Conservation (phyloP, 1,284 basidiomycete genomes). For the Rhodofomes roseus region DNA sequence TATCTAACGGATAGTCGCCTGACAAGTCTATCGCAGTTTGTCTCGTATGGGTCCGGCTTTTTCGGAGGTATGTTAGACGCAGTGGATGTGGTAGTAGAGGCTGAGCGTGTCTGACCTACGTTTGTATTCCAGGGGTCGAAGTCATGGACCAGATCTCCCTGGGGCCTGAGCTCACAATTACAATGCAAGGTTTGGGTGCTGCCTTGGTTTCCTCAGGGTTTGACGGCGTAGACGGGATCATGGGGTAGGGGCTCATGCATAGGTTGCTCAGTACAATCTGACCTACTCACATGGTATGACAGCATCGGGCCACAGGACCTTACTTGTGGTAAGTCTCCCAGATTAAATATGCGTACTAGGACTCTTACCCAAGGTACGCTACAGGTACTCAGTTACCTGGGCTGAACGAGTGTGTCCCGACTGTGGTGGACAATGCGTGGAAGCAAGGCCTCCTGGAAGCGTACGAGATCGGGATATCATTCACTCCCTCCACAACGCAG, state of each 20-base stretch:
- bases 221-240: conserved; percentile 44
- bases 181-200: conserved; percentile 47
- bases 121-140: conserved; percentile 16
- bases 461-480: conserved; percentile 44
- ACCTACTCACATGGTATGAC: neutral
- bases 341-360: neutral
- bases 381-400: conserved; percentile 30
- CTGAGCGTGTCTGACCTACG: conserved; percentile 32
- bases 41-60: conserved; percentile 37
- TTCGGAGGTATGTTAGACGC: conserved; percentile 40
- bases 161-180: conserved; percentile 35
- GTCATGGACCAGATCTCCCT: conserved; percentile 23
- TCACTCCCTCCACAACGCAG: conserved; percentile 33
- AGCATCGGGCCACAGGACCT: conserved; percentile 47
- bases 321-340: conserved; percentile 26
- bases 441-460: conserved; percentile 16
- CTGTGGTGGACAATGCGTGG: conserved; percentile 45
- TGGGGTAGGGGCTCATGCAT: conserved; percentile 30
- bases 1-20: neutral
- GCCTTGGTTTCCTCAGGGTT: conserved; percentile 35
- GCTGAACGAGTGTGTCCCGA: conserved; percentile 31
- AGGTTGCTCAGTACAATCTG: neutral
- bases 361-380: neutral
- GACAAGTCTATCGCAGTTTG: conserved; percentile 7
- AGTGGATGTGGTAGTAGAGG: no score